A percentile compares a stretch with the other conserved stretches of the same genome.
Conservation (phyloP, 164 flowering plant genomes). For the Protea cynaroides region DNA sequence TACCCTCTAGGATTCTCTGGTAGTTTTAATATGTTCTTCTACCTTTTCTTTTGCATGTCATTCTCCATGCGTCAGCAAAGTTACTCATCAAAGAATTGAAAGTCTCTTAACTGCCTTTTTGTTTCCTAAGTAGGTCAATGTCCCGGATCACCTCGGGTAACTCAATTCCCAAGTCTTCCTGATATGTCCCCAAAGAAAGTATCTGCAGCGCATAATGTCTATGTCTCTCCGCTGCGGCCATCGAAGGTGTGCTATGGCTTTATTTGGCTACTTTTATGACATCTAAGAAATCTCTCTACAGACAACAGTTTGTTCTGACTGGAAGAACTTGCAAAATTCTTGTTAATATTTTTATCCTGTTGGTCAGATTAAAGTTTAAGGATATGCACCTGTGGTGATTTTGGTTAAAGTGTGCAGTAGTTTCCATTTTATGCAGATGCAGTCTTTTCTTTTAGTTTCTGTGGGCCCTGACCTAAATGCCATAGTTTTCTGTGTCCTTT, state of each 20-base stretch:
- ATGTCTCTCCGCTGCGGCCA: slow-evolving; percentile 90
- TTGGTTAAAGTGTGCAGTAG: too few species aligned
- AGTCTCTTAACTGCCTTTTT: slow-evolving; percentile 3
- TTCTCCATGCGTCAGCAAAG: background rate
- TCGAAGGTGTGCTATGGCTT: slow-evolving; percentile 57
- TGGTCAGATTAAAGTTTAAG: too few species aligned
- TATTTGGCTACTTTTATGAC: background rate
- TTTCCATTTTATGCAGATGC: too few species aligned
- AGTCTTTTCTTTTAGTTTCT: too few species aligned
- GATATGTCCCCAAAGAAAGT: slow-evolving; percentile 99
- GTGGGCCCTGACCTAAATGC: too few species aligned
- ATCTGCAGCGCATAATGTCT: slow-evolving; percentile 87
- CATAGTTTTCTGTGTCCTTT: too few species aligned
- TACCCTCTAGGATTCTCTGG: background rate
- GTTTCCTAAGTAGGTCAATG: slow-evolving; percentile 45
- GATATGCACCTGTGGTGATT: too few species aligned
- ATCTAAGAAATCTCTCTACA: background rate
- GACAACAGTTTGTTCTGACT: too few species aligned
- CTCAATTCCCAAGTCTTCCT: slow-evolving; percentile 85
- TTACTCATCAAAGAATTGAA: background rate
- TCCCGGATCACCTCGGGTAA: slow-evolving; percentile 72
- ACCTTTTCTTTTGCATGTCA: background rate
- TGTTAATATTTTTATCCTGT: too few species aligned
- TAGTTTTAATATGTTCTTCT: background rate
- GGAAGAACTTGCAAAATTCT: too few species aligned